These are phyloP conservation scores for Arabidopsis thaliana DNA, from an alignment of 345 rosid species.

Conservation along the genomic window DNA sequence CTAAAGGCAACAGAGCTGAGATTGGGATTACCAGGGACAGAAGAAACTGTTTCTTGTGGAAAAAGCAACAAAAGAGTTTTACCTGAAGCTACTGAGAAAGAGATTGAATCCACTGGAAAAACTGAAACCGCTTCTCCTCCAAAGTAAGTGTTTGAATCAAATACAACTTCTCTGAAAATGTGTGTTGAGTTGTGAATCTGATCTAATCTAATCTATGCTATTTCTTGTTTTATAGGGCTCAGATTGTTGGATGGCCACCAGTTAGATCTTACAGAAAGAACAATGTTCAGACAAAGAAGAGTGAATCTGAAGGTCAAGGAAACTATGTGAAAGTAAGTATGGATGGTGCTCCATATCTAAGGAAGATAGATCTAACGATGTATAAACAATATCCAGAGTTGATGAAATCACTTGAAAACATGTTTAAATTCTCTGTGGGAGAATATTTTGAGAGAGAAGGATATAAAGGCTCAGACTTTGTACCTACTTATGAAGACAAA, in stretches of 20 bases:
- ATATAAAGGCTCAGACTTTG: conserved; percentile 77
- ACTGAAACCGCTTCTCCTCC: conserved; percentile 58
- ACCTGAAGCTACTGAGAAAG: conserved; percentile 41
- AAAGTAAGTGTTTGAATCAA: conserved; percentile 58
- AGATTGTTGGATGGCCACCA: conserved; percentile 86
- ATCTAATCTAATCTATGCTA: conserved; percentile 2
- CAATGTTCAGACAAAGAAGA: conserved; percentile 56
- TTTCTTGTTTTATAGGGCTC: conserved; percentile 50
- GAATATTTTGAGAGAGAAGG: conserved; percentile 80
- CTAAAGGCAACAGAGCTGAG: conserved; percentile 90
- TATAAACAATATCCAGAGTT: conserved; percentile 65
- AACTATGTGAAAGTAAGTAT: conserved; percentile 86
- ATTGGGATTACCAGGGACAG: conserved; percentile 83
- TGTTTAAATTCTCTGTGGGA: conserved; percentile 75
- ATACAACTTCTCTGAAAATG: background rate
- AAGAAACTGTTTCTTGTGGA: conserved; percentile 42
- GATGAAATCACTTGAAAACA: conserved; percentile 68
- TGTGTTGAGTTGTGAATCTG: conserved; percentile 22
- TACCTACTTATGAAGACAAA: conserved; percentile 85
- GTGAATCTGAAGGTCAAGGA: conserved; percentile 49
- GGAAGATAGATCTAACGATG: conserved; percentile 74
- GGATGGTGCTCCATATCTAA: conserved; percentile 90
- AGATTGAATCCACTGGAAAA: conserved; percentile 32
- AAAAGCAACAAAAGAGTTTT: conserved; percentile 68
- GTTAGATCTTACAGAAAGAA: conserved; percentile 69